Evolutionary conservation across 768 basidiomycete genomes (phyloP).

Genomic region (Hortiboletus flavorubellus): DNA sequence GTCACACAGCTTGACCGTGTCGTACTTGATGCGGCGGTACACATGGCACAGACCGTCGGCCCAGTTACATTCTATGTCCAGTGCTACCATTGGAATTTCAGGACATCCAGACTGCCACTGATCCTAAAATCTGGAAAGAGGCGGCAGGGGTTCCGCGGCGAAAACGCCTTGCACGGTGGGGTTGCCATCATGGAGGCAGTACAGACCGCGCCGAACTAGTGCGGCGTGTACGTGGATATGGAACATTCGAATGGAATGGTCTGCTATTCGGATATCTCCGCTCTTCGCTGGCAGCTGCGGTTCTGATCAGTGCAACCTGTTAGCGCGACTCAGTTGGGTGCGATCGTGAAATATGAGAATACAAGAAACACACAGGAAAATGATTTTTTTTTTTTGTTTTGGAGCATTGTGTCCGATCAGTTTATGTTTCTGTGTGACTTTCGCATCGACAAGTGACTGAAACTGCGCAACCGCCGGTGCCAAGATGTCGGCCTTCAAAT

Average conservation of each 20-base stretch:
- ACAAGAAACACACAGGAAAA: neutral
- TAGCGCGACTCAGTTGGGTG: no score
- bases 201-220: neutral
- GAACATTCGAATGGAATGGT: slow-evolving; percentile 28
- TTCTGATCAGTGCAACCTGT: neutral
- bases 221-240: slow-evolving; percentile 15
- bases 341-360: neutral
- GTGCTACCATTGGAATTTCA: neutral
- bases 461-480: neutral
- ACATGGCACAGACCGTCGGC: neutral
- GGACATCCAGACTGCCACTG: neutral
- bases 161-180: neutral
- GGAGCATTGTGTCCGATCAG: neutral
- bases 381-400: neutral
- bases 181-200: slow-evolving; percentile 7
- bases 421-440: neutral
- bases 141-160: no score
- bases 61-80: neutral
- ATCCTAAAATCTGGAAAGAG: no score
- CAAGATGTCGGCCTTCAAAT: slow-evolving; percentile 1
- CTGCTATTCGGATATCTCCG: slow-evolving; percentile 17
- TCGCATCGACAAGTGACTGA: no score
- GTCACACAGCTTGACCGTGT: neutral
- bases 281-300: neutral
- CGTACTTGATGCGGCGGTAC: neutral